Evolutionary conservation across 352 stramenopile species (phyloP), one percentile per base, ranked within the genome.

Genomic region (Phytophthora fragariae): DNA sequence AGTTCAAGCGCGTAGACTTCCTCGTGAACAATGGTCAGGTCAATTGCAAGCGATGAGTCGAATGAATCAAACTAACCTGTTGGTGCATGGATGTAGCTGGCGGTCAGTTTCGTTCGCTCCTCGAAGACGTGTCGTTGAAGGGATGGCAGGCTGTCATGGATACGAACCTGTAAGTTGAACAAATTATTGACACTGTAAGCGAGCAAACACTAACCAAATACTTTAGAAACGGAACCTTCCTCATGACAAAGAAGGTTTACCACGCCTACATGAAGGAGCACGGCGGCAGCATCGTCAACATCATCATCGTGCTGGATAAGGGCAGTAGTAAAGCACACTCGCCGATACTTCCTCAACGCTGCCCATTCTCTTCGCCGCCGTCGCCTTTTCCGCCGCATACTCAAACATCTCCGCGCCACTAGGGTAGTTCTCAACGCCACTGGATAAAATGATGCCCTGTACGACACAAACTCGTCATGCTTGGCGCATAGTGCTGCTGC

Each of bases 201-300:
- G 3, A 46, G 12, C 92, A 19, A 85, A 97, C 27, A 97, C 89
- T 53, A 53, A 53, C 46, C 46, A 14, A 46, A 46, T 27, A 1
- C 9, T 14, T 12, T 27, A 94, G 87, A 49, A 97, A 89, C 33
- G 93, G 93, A 5, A 98, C 94, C 19, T 99, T 98, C 77, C 77
- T 95, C 37, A 88, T 98, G 35, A 98, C 92, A 54, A 97, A 97
- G 76, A 91, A 97, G 57, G 90, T 91, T 15, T 98, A 95, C 75
- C 88, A 97, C 44, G 82, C 95, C 57, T 98, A 92, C 72, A 98
- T 99, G 94, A 89, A 98, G 56, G 70, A 98, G 17, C 74, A 93
- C 75, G 95, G 95, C 46, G 94, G 94, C 19, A 92, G 86, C 49
- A 98, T 99, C 65, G 95, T 98, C 24, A 98, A 98, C 81, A 98